A percentile compares a stretch with the other conserved stretches of the same genome.
Conservation (phyloP, 2,329 filamentous ascomycete species). For the Amauroascus niger region DNA sequence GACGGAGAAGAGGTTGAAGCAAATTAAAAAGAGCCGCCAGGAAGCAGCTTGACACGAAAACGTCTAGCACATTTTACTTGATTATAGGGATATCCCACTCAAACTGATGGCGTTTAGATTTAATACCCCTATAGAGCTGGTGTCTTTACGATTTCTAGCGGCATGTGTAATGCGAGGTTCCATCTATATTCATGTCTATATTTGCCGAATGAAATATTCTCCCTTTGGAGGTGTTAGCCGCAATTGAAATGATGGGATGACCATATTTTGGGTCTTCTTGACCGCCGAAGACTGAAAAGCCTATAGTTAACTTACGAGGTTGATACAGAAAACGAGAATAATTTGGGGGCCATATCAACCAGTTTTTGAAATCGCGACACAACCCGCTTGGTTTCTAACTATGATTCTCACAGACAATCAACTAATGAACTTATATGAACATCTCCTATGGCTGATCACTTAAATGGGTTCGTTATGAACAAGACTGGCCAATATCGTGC, state of each 20-base stretch:
- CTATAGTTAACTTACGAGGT: too few relatives aligned
- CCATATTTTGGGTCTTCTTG: too few relatives aligned
- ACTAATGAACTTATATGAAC: background rate
- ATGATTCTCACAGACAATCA: background rate
- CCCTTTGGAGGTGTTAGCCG: too few relatives aligned
- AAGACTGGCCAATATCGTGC: conserved; percentile 18
- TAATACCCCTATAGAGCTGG: background rate
- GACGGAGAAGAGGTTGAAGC: conserved; percentile 80
- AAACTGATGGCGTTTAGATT: background rate
- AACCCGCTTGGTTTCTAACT: too few relatives aligned
- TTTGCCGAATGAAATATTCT: too few relatives aligned
- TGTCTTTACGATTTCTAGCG: background rate
- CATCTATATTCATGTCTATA: too few relatives aligned
- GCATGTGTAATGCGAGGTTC: background rate
- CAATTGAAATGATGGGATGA: too few relatives aligned
- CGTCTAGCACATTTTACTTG: background rate
- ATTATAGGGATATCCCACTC: background rate
- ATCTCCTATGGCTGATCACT: background rate
- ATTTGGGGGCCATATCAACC: too few relatives aligned
- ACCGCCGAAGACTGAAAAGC: too few relatives aligned
- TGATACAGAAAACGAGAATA: too few relatives aligned
- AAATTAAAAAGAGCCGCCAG: conserved; percentile 52
- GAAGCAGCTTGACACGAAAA: background rate
- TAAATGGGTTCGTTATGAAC: background rate
- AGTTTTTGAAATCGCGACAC: too few relatives aligned